Evolutionary conservation across 1,284 basidiomycete species (phyloP), one percentile per base, ranked within the genome.

Genomic region (Ganoderma multipileum): DNA sequence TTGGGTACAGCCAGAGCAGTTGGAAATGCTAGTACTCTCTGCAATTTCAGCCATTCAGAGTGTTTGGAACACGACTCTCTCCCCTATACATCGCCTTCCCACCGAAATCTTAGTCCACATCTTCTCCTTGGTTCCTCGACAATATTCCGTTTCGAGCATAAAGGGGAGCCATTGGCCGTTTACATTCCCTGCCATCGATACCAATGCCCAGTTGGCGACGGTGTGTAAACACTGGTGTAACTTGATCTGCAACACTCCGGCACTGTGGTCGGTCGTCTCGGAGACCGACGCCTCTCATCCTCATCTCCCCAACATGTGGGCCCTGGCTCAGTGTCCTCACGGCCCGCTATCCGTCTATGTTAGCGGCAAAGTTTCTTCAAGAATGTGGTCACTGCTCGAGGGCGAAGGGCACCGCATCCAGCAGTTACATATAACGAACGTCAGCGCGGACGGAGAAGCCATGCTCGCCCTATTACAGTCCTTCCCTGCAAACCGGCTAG

Each of bases 181-280:
- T 20, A 33, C 26, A 14, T 18, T 33, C 11, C 54, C 54, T 33
- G 54, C 4, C 11, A 28, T 33, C 54, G 8, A 33, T 20, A 20
- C 33, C 16, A 6, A 55, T 18, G 1, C 8, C 20, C 54, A 33
- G 5, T 30, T 55, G 28, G 54, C 54, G 16, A 33, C 28, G 3
- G 54, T 55, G 14, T 55, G 54, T 33, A 55, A 33, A 33, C 54
- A 55, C 54, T 55, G 54, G 54, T 20, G 28, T 3, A 55, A 55
- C 28, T 1, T 55, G 16, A 55, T 55, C 28, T 30, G 18, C 28
- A 30, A 33, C 3, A 55, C 30, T 20, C 54, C 54, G 5, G 54
- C 54, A 11, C 23, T 50, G 14, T 55, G 54, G 54, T 55, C 54
- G 7, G 16, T 33, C 16, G 16, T 55, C 6, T 55, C 54, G 6